phyloP scores from a whole-genome alignment of 75 land plant species.

The Sequoia sempervirens region DNA sequence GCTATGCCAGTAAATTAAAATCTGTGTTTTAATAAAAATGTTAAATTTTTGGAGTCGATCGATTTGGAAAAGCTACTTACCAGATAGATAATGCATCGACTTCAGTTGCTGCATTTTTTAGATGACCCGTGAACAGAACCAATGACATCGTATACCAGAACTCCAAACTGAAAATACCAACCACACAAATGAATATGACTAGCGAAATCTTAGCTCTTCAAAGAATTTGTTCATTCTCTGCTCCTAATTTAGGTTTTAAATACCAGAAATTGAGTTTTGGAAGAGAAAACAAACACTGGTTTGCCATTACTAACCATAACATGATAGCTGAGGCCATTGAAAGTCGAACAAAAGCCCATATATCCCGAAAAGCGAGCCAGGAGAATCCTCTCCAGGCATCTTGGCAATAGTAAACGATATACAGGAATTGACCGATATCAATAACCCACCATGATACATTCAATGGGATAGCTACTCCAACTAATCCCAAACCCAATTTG shows the following conservation, averaged over 20 bases:
- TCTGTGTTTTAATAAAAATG: neutral
- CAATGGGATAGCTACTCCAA: slow-evolving; percentile 63
- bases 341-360: neutral
- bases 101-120: neutral
- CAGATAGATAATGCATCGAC: neutral
- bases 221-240: neutral
- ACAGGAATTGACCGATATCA: slow-evolving; percentile 16
- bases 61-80: neutral
- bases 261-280: neutral
- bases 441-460: slow-evolving; percentile 55
- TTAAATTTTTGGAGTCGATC: neutral
- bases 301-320: neutral
- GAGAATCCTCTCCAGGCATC: neutral
- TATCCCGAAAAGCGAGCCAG: neutral
- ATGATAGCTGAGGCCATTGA: neutral
- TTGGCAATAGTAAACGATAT: neutral
- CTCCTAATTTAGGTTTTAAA: neutral
- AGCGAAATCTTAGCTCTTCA: neutral
- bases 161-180: neutral
- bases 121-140: neutral
- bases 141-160: neutral
- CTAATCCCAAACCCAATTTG: slow-evolving; percentile 46
- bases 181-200: neutral
- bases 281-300: neutral
- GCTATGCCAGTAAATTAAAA: neutral